Evolutionary conservation across 1,139 yeast species (phyloP), one percentile per base, ranked within the genome.

Genomic region (Saccharomyces hybrid): DNA sequence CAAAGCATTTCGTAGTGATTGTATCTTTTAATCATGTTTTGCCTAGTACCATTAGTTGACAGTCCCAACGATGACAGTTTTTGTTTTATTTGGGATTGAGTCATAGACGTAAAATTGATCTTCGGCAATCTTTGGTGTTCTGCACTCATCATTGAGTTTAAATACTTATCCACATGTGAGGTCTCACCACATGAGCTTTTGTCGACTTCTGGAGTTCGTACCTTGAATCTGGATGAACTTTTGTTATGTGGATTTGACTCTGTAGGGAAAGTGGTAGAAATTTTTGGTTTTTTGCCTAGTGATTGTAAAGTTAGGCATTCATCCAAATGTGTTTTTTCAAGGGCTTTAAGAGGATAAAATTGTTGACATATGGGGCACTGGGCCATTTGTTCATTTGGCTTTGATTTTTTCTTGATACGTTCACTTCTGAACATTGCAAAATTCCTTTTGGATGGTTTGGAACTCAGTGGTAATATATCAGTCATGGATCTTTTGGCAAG

Each of bases 1-100:
- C 84, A 87, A 14, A 90, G 67, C 41, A 86, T 82, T 57, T 87
- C 82, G 74, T 84, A 91, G 60, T 91, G 95, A 57, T 83, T 83
- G 66, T 86, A 87, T 49, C 98, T 74, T 32, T 79, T 72, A 58
- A 88, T 91, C 61, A 90, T 66, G 60, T 81, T 86, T 27, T 73
- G 72, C 58, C 88, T 73, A 2, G 84, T 72, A 0, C 98, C 98
- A 4, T 68, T 67, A 0, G 81, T 75, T 0, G 91, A 80, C 5
- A 91, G 68, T 23, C 81, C 80, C 32, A 81, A 67, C 5, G 78
- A 75, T 0, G 76, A 54, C 20, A 91, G 71, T 63, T 83, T 82
- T 50, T 81, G 82, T 61, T 84, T 84, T 16, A 90, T 69, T 62
- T 83, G 84, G 1, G 82, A 70, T 1, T 84, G 81, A 5, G 83